Percentiles rank a stretch among this genome's conserved stretches.
phyloP scores from a whole-genome alignment of 305 asterid genomes.

The Petunia hybrid region DNA sequence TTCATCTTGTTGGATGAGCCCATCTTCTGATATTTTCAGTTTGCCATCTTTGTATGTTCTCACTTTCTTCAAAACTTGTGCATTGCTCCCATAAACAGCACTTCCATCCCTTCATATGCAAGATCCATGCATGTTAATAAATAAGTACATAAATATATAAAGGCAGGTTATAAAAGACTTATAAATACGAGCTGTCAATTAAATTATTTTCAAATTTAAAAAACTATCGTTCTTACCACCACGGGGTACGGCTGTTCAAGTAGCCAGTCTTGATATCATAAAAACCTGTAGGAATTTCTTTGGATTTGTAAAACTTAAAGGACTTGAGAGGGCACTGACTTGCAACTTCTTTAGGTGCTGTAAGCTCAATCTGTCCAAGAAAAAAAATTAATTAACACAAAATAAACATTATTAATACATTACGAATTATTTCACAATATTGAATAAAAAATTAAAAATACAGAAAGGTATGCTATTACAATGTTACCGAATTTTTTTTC shows the following conservation, averaged over 20 bases:
- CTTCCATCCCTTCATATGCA: conserved; percentile 66
- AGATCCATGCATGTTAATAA: not conserved
- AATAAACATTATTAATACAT: not conserved
- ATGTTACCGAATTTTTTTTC: too few relatives aligned
- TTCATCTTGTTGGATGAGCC: conserved; percentile 50
- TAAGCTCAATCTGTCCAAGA: conserved; percentile 49
- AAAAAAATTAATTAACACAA: too few relatives aligned
- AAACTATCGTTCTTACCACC: conserved; percentile 54
- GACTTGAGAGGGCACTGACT: conserved; percentile 62
- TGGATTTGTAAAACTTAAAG: conserved; percentile 55
- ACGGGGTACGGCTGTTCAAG: conserved; percentile 58
- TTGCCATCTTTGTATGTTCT: conserved; percentile 67
- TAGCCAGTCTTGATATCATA: conserved; percentile 52
- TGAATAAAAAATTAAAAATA: too few relatives aligned
- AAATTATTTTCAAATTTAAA: not conserved
- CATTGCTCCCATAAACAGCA: conserved; percentile 59
- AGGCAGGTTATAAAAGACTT: too few relatives aligned
- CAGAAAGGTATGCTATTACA: too few relatives aligned
- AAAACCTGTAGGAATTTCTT: conserved; percentile 44
- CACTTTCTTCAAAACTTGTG: conserved; percentile 41
- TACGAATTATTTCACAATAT: not conserved
- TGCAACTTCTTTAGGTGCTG: conserved; percentile 58
- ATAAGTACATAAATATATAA: not conserved
- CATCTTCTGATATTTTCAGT: conserved; percentile 53
- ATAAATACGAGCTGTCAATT: not conserved